Base-by-base conservation (phyloP, 768 basidiomycete species). In the Suillus sp. region DNA sequence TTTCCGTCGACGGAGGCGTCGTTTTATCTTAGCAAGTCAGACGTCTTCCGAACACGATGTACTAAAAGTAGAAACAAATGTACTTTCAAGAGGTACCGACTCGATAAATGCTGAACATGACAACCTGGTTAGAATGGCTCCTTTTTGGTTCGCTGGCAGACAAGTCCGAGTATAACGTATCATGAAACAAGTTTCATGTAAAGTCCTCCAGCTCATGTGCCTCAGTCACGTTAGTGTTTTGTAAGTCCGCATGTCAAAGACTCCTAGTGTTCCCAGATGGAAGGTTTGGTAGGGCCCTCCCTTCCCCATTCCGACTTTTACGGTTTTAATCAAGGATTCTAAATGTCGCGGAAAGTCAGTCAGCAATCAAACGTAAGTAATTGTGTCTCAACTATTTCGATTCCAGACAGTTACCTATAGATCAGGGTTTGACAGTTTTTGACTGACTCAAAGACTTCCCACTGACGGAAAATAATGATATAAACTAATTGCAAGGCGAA, bases 1-100 rank as follows among this genome's bases (percentile, higher is more conserved):
- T 59, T 47, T 59, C 57, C 25, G 57, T 59, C 20, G 42, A 59
- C 57, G 57, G 57, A 32, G 42, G 57, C 16, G 25, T 59, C 16
- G 57, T 59, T 25, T 25, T 59, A 51, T 59, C 38, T 59, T 38
- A 59, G 50, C 27, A 11, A 20, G 27, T 5, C 16, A 18, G 6
- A 53, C 20, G 20, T 53, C 20, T 32, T 53, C 11, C 20, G 5
- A 51, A 20, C 2, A 18, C 10, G 11, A 11, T 32, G 27, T 20
- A 30, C 18, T 16, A 27, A 30, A 48, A 48, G 48, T 16, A 27
- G 14, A 27, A 32, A 51, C 3, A 50, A 20, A 32, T 13, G 20
- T n/a, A n/a, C 32, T 30, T 53, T 53, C 30, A 50, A 50, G 14
- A 50, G 25, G 25, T 48, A 10, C 43, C n/a, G 5, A 11, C 45